Evolutionary conservation across 768 basidiomycete genomes (phyloP).

Genomic region (Panaeolus papilionaceus): DNA sequence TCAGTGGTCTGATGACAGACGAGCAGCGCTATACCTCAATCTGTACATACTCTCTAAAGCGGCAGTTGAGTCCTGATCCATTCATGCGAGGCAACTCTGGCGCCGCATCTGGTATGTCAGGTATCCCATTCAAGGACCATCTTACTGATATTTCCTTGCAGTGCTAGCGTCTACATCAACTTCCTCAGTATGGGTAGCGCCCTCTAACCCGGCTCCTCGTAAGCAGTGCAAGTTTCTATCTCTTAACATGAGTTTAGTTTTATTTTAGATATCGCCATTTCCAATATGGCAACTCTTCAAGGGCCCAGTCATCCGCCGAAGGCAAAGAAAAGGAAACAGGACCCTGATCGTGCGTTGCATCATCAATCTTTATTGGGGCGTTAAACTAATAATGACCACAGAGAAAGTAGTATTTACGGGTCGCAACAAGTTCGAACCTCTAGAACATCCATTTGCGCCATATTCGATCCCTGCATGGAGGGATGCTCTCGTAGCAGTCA

Average conservation of each 20-base stretch:
- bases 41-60: background rate
- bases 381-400: background rate
- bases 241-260: no score
- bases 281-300: no score
- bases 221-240: background rate
- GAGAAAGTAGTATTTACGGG: background rate
- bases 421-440: slow-evolving; percentile 15
- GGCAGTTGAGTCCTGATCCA: slow-evolving; percentile 11
- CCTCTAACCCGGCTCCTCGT: no score
- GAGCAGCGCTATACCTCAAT: background rate
- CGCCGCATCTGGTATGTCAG: background rate
- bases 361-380: background rate
- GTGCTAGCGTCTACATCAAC: background rate
- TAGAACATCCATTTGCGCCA: slow-evolving; percentile 12
- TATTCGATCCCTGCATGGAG: slow-evolving; percentile 16
- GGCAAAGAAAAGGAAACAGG: background rate
- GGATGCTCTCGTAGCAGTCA: slow-evolving; percentile 1
- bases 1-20: background rate
- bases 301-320: background rate
- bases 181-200: background rate
- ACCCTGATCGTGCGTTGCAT: background rate
- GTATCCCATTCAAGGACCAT: background rate
- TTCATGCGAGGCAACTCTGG: background rate
- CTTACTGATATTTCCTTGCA: background rate
- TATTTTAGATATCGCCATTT: no score